Conservation (phyloP, 345 rosid genomes). For the Trapa bicornis region DNA sequence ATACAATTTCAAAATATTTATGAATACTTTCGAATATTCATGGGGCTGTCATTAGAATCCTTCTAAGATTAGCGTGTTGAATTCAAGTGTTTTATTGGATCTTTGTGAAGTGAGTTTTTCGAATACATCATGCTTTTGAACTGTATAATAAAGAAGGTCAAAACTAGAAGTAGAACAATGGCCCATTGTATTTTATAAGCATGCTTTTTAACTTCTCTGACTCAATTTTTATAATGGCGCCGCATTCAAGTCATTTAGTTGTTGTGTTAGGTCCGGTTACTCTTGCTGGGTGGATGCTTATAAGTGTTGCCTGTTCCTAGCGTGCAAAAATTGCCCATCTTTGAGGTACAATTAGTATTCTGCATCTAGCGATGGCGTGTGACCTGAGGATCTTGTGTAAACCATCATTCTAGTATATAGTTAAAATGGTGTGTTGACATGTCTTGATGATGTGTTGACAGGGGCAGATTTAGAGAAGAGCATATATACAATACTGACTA, state of each 20-base stretch:
- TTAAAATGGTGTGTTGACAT: background rate
- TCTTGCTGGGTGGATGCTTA: background rate
- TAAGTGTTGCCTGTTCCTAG: background rate
- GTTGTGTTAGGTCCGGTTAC: background rate
- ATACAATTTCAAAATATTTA: background rate
- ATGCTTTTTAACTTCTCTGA: no score
- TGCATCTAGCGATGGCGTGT: background rate
- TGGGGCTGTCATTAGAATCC: background rate
- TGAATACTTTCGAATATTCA: background rate
- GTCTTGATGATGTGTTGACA: slow-evolving; percentile 9
- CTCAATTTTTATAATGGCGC: background rate
- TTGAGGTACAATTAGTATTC: background rate
- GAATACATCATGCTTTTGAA: background rate
- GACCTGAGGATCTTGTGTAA: background rate
- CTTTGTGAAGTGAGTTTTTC: background rate
- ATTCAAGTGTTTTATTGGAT: background rate
- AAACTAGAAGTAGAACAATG: background rate
- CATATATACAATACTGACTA: slow-evolving; percentile 56
- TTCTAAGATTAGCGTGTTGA: background rate
- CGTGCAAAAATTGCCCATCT: background rate
- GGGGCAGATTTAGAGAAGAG: slow-evolving; percentile 56
- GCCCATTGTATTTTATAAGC: no score
- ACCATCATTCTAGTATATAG: background rate
- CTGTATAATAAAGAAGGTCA: background rate
- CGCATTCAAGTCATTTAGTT: background rate